Evolutionary conservation across 1,284 basidiomycete genomes (phyloP).

Genomic region (Papiliotrema flavescens): DNA sequence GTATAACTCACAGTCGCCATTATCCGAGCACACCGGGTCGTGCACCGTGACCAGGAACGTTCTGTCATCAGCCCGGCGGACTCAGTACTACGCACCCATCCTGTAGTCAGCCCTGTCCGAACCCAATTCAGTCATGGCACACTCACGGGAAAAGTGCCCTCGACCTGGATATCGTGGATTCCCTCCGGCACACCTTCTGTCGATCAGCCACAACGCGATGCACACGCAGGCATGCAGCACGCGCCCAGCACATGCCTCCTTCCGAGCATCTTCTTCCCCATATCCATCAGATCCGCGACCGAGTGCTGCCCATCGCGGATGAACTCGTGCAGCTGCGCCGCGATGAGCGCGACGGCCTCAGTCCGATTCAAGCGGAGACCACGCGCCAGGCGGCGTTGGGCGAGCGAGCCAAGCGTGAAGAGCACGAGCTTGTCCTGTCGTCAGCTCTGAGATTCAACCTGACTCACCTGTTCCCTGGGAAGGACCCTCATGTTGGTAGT

Average conservation of each 20-base stretch:
- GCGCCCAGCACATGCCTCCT: constrained; percentile 74
- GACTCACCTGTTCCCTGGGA: constrained; percentile 41
- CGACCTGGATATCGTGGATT: constrained; percentile 82
- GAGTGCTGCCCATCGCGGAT: constrained; percentile 90
- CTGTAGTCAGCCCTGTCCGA: constrained; percentile 4
- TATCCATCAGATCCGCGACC: constrained; percentile 86
- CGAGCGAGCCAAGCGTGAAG: constrained; percentile 71
- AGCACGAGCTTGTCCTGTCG: constrained; percentile 51
- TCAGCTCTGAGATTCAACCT: neutral
- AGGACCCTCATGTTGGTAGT: constrained; percentile 15
- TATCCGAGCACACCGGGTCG: constrained; percentile 81
- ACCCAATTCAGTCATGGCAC: too few species aligned
- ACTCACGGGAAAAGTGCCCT: constrained; percentile 81
- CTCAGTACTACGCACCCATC: constrained; percentile 20
- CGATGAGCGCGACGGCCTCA: constrained; percentile 87
- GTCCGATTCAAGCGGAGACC: constrained; percentile 80
- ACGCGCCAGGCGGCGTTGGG: constrained; percentile 89
- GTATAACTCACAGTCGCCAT: constrained; percentile 57
- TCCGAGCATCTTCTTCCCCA: constrained; percentile 85
- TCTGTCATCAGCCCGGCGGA: constrained; percentile 48
- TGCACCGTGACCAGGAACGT: constrained; percentile 94
- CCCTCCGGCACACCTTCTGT: constrained; percentile 40
- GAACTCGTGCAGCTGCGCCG: constrained; percentile 84
- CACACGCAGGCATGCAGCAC: neutral
- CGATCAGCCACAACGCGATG: neutral